Evolutionary conservation across 768 basidiomycete species (phyloP).

Genomic region (Mycena vitilis): DNA sequence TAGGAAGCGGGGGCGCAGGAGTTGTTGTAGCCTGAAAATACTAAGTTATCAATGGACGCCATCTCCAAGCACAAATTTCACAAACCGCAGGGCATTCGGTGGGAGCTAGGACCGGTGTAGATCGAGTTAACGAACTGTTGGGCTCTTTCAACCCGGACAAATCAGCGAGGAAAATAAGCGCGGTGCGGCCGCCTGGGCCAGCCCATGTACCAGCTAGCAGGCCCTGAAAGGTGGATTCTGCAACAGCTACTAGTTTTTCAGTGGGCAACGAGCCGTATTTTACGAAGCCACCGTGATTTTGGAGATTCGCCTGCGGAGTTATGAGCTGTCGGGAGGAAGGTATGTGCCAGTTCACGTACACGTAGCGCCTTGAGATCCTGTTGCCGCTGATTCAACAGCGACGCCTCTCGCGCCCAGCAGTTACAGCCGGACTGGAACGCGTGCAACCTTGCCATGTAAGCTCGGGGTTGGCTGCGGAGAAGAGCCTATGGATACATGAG

Average conservation of each 20-base stretch:
- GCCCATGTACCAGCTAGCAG: constrained; percentile 42
- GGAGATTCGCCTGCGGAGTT: neutral
- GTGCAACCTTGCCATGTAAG: constrained; percentile 49
- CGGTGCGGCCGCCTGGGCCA: constrained; percentile 38
- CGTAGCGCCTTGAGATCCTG: constrained; percentile 45
- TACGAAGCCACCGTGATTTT: constrained; percentile 9
- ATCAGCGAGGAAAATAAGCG: constrained; percentile 44
- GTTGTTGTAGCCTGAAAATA: constrained; percentile 3
- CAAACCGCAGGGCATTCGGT: neutral
- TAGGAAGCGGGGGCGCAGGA: constrained; percentile 47
- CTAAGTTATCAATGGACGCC: neutral
- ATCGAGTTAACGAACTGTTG: neutral
- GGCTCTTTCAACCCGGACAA: constrained; percentile 42
- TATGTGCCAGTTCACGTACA: constrained; percentile 31
- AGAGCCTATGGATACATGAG: constrained; percentile 35
- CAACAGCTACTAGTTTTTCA: constrained; percentile 45
- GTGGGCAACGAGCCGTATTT: constrained; percentile 44
- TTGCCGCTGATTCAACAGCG: constrained; percentile 47
- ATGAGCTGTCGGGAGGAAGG: neutral
- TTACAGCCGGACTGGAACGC: constrained; percentile 45
- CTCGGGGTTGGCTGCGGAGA: constrained; percentile 47
- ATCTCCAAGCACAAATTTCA: neutral
- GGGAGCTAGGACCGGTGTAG: neutral
- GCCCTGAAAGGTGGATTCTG: constrained; percentile 45
- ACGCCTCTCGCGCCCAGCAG: constrained; percentile 53